Conservation (phyloP, 1,284 basidiomycete species). For the Ganoderma boninense region DNA sequence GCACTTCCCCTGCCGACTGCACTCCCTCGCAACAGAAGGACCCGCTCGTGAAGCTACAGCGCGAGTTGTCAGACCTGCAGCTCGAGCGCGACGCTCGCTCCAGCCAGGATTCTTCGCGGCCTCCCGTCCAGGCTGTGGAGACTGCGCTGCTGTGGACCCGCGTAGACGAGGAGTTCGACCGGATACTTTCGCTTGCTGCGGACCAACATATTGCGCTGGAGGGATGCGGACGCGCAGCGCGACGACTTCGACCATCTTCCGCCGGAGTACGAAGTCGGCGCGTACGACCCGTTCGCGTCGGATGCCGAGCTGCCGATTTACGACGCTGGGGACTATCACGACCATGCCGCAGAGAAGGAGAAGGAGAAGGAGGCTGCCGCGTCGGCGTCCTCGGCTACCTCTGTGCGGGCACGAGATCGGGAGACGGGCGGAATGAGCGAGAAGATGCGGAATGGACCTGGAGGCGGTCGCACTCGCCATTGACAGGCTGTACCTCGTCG, state of each 20-base stretch:
- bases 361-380: conserved; percentile 9
- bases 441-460: conserved; percentile 81
- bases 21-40: conserved; percentile 41
- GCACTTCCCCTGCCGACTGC: conserved; percentile 39
- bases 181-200: conserved; percentile 65
- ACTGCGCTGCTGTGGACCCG: conserved; percentile 75
- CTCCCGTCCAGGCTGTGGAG: conserved; percentile 67
- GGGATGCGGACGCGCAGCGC: conserved; percentile 2
- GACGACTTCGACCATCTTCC: conserved; percentile 55
- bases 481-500: conserved; percentile 82
- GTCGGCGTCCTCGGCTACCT: conserved; percentile 2
- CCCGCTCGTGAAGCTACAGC: conserved; percentile 67
- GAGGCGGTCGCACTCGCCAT: conserved; percentile 87
- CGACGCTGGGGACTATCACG: conserved; percentile 46
- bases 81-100: conserved; percentile 51
- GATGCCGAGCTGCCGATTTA: conserved; percentile 65
- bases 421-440: conserved; percentile 52
- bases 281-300: conserved; percentile 40
- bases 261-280: conserved; percentile 70
- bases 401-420: background rate
- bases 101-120: conserved; percentile 16
- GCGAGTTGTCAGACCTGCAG: conserved; percentile 75
- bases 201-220: conserved; percentile 15
- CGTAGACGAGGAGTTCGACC: conserved; percentile 78
- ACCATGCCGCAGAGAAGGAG: conserved; percentile 40